These are phyloP conservation scores for Celoporthe dispersa DNA, from an alignment of 2,329 filamentous ascomycete species.

Conservation along the genomic window DNA sequence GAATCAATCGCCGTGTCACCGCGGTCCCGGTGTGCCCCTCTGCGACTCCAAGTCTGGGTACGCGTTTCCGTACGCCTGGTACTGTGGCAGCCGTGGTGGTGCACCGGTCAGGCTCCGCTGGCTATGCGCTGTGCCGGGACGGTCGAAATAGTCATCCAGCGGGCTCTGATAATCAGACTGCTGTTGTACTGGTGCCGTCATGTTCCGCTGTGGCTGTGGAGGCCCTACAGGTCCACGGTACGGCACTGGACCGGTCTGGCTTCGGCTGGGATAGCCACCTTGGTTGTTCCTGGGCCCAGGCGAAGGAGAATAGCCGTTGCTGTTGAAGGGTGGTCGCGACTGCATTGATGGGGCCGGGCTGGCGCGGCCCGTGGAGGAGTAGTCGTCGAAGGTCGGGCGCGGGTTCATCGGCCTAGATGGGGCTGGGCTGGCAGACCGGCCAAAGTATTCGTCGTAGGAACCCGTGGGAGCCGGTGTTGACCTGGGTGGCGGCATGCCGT, in stretches of 20 bases:
- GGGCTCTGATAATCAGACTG: conserved; percentile 16
- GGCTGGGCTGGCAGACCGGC: conserved; percentile 24
- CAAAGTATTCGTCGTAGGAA: conserved; percentile 29
- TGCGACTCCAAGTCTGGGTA: conserved; percentile 25
- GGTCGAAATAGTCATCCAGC: conserved; percentile 23
- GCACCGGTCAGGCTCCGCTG: conserved; percentile 22
- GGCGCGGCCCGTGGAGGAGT: conserved; percentile 26
- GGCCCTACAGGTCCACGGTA: conserved; percentile 31
- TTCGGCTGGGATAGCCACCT: conserved; percentile 33
- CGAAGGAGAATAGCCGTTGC: background rate
- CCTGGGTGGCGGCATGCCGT: conserved; percentile 28
- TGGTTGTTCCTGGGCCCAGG: background rate
- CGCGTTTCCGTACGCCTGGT: conserved; percentile 9
- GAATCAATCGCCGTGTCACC: conserved; percentile 10
- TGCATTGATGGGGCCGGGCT: background rate
- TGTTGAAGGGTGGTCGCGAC: conserved; percentile 3
- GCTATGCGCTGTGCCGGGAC: conserved; percentile 29
- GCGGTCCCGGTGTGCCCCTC: conserved; percentile 26
- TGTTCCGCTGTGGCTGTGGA: conserved; percentile 38
- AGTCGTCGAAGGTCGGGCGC: conserved; percentile 31
- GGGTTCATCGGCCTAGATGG: conserved; percentile 22
- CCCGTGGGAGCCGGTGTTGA: conserved; percentile 25
- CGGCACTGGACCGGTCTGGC: conserved; percentile 38
- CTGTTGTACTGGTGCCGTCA: conserved; percentile 39
- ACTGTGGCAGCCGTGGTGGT: conserved; percentile 15